These are phyloP conservation scores for Aspergillus saccharolyticus DNA, from an alignment of 495 filamentous ascomycete species.

Conservation along the genomic window DNA sequence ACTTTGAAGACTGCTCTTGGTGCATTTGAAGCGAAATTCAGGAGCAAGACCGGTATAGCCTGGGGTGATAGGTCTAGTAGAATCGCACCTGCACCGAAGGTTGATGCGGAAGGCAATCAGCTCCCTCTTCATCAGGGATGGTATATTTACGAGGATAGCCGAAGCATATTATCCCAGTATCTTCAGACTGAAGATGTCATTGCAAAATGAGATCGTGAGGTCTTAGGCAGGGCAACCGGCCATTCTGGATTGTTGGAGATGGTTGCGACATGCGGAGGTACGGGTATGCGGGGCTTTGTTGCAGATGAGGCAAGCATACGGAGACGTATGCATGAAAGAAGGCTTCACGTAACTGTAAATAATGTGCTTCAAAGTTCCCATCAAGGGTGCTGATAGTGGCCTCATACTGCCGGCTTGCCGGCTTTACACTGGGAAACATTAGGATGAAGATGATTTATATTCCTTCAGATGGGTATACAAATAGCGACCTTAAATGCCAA, in stretches of 20 bases:
- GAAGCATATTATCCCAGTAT: constrained; percentile 20
- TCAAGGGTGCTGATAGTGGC: not conserved
- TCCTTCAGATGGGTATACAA: constrained; percentile 23
- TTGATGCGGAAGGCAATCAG: constrained; percentile 20
- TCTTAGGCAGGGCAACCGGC: not conserved
- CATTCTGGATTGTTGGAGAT: not conserved
- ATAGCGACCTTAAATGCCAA: constrained; percentile 15
- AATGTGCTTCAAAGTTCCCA: not conserved
- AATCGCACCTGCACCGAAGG: constrained; percentile 14
- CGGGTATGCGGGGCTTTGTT: not conserved
- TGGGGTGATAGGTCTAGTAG: constrained; percentile 48
- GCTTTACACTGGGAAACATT: not conserved
- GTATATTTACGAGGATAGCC: constrained; percentile 23
- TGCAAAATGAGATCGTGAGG: not conserved
- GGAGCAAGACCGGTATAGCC: constrained; percentile 44
- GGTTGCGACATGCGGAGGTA: not conserved
- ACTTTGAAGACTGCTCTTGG: constrained; percentile 32
- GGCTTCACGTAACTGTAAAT: not conserved
- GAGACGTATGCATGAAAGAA: not conserved
- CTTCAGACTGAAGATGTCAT: constrained; percentile 9
- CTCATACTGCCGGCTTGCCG: too few relatives aligned
- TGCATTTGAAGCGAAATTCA: constrained; percentile 54
- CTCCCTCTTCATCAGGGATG: constrained; percentile 31
- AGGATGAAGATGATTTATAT: constrained; percentile 4
- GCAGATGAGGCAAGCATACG: not conserved